Evolutionary conservation across 2,329 filamentous ascomycete genomes (phyloP), one percentile per base, ranked within the genome.

Genomic region (Xylaria sp.): DNA sequence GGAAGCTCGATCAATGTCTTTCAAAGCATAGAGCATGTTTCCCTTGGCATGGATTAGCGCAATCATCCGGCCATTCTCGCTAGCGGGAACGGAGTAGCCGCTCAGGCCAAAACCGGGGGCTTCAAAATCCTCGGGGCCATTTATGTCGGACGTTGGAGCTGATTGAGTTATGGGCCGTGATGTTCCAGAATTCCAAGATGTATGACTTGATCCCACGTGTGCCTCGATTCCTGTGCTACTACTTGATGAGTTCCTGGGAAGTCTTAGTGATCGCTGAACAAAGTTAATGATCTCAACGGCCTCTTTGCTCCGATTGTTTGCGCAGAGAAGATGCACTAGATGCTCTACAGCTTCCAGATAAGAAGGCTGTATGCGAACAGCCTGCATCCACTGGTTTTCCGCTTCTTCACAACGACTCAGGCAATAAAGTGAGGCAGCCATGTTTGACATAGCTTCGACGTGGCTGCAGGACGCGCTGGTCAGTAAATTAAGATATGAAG

Each of bases 321-420:
- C 89, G 76, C 95, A 97, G 20, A 98, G 80, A 53, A 98, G 83
- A 0, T 94, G 93, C 33, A 98, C 92, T 1, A 99, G 86, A 81
- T 98, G 94, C 77, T 99, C 96, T 2, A 96, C 93, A 7, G 96
- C 94, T 80, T 99, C 96, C 64, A 99, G 92, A 79, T 97, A 96
- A 75, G 89, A 92, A 0, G 96, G 96, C 9, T 92, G 90, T 64
- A 92, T 82, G 75, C 89, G 92, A 29, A 98, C 89, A n/a, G 94
- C 94, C 67, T 87, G 88, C 70, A 91, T 84, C 96, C 96, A 99
- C 75, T 94, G 87, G 65, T 89, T 86, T 76, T 97, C 91, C 6
- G 96, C 96, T 75, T 98, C 95, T 54, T 91, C 86, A 65, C 91
- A 91, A 66, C 91, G 89, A 67, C 93, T 90, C 10, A 98, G 85